phyloP scores from a whole-genome alignment of 441 rosid species.

The Capsella rubella region DNA sequence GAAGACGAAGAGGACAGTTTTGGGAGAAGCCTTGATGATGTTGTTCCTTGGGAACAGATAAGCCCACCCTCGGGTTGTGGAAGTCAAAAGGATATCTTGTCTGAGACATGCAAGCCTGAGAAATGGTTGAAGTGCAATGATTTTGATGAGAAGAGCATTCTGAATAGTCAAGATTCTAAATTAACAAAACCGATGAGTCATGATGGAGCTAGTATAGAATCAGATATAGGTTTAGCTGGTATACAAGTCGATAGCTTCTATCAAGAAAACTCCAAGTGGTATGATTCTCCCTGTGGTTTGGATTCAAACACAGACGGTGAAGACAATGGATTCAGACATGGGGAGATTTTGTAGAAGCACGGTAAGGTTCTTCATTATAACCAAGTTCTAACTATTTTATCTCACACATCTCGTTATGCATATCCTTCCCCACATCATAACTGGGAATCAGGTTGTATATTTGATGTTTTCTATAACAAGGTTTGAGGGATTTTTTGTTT shows the following conservation, averaged over 20 bases:
- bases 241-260: slow-evolving; percentile 97
- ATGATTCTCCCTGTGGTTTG: slow-evolving; percentile 94
- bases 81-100: slow-evolving; percentile 70
- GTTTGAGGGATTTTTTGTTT: slow-evolving; percentile 29
- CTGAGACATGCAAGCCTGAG: slow-evolving; percentile 79
- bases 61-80: slow-evolving; percentile 60
- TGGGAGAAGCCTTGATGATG: slow-evolving; percentile 87
- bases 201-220: slow-evolving; percentile 59
- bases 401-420: slow-evolving; percentile 28
- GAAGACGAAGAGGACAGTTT: slow-evolving; percentile 94
- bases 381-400: slow-evolving; percentile 41
- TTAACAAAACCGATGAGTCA: slow-evolving; percentile 84
- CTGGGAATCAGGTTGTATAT: slow-evolving; percentile 45
- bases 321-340: slow-evolving; percentile 82
- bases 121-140: slow-evolving; percentile 90
- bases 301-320: slow-evolving; percentile 86
- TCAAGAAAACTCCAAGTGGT: slow-evolving; percentile 94
- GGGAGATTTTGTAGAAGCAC: slow-evolving; percentile 73
- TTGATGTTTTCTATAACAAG: slow-evolving; percentile 24
- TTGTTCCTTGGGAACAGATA: slow-evolving; percentile 89
- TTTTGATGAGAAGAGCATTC: slow-evolving; percentile 91
- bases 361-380: slow-evolving; percentile 36
- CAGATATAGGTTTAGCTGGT: slow-evolving; percentile 89
- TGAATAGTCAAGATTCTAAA: slow-evolving; percentile 89
- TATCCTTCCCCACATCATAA: slow-evolving; percentile 25